Conservation (phyloP, 768 basidiomycete genomes). For the Mycena filopes region DNA sequence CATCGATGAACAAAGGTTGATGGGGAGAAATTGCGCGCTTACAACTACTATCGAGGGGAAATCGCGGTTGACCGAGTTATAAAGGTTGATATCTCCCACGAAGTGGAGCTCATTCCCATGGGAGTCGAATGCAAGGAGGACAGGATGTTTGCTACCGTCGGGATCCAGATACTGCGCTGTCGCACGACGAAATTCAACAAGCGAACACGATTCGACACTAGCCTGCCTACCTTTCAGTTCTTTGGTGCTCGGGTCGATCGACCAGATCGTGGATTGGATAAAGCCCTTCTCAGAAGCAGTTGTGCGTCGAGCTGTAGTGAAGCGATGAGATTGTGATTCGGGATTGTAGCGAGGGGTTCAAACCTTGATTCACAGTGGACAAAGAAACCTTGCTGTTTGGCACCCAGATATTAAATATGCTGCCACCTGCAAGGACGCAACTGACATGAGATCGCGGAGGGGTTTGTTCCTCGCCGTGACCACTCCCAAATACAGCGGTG, state of each 20-base stretch:
- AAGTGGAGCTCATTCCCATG: slow-evolving; percentile 22
- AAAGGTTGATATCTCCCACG: slow-evolving; percentile 11
- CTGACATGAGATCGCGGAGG: slow-evolving; percentile 11
- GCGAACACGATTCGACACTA: background rate
- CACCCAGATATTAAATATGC: background rate
- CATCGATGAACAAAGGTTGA: no score
- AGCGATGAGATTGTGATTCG: background rate
- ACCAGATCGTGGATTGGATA: slow-evolving; percentile 16
- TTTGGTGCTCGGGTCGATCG: slow-evolving; percentile 13
- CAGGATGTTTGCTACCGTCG: slow-evolving; percentile 9
- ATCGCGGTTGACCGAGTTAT: slow-evolving; percentile 12
- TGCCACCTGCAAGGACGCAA: background rate
- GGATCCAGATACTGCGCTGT: slow-evolving; percentile 21
- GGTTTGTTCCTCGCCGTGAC: background rate
- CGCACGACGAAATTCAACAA: background rate
- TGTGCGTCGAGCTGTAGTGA: background rate
- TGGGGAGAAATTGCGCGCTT: background rate
- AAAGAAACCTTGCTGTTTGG: background rate
- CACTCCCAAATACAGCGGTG: slow-evolving; percentile 6
- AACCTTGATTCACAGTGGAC: slow-evolving; percentile 19
- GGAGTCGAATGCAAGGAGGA: slow-evolving; percentile 7
- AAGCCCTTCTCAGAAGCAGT: background rate
- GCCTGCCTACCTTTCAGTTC: slow-evolving; percentile 22
- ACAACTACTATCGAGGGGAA: slow-evolving; percentile 8
- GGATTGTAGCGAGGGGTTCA: background rate